A percentile compares a stretch with the other conserved stretches of the same genome.
Evolutionary conservation across 2,329 filamentous ascomycete species (phyloP).

Genomic region (Aspergillus pseudonomiae): DNA sequence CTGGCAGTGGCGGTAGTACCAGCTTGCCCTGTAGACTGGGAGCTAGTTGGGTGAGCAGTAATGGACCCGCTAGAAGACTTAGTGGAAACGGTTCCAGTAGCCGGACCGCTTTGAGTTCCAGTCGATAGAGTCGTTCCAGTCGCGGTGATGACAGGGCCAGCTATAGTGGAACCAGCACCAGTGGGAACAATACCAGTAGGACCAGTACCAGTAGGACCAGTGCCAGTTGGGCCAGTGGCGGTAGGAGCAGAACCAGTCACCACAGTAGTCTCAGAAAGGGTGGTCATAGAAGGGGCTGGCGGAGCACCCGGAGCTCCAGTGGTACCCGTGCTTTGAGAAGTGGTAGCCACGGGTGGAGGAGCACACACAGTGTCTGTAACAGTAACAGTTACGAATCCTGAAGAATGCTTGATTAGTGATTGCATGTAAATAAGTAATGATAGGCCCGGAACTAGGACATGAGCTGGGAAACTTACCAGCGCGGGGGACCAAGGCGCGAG

Average conservation of each 20-base stretch:
- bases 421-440: not conserved
- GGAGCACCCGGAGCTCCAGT: constrained; percentile 1
- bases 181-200: not conserved
- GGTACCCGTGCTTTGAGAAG: constrained; percentile 2
- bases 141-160: not conserved
- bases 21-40: constrained; percentile 5
- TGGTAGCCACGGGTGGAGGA: constrained; percentile 1
- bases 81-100: not conserved
- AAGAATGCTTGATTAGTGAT: not conserved
- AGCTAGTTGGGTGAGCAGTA: not conserved
- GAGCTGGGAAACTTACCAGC: constrained; percentile 8
- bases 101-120: not conserved
- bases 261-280: constrained; percentile 2
- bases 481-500: constrained; percentile 3
- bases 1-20: constrained; percentile 6
- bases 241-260: constrained; percentile 1
- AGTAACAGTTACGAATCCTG: constrained; percentile 21
- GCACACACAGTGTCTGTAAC: constrained; percentile 28
- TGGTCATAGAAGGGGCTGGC: constrained; percentile 7
- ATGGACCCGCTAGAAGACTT: not conserved
- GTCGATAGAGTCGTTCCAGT: not conserved
- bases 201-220: not conserved
- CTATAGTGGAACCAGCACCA: constrained; percentile 7
- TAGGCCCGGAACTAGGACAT: too few species aligned
- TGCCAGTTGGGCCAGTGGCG: not conserved